phyloP scores from a whole-genome alignment of 139 green algal species.

The Coelastrella sp. region DNA sequence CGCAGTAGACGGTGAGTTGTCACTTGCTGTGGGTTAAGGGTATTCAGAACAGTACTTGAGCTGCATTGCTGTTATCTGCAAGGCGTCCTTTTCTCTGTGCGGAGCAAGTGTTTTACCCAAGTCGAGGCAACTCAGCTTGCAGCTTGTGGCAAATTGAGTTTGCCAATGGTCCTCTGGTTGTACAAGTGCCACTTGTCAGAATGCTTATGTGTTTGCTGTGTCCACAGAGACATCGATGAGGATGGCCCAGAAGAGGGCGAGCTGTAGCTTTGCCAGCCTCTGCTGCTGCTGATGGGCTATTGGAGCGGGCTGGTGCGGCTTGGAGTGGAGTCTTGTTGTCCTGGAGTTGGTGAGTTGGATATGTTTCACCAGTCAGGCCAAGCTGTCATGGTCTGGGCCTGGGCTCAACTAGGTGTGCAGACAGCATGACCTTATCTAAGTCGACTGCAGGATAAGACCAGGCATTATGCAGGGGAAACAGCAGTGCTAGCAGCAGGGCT shows the following conservation, averaged over 20 bases:
- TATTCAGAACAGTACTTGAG: no score
- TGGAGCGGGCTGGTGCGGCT: background rate
- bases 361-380: background rate
- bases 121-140: no score
- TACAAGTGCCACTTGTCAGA: background rate
- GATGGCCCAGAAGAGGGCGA: slow-evolving; percentile 36
- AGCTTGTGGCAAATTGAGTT: no score
- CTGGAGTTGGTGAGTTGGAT: slow-evolving; percentile 23
- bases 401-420: background rate
- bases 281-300: slow-evolving; percentile 12
- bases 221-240: background rate
- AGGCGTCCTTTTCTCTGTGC: no score
- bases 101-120: no score
- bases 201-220: background rate
- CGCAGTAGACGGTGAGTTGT: background rate
- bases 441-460: no score
- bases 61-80: no score
- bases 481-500: background rate
- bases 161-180: no score
- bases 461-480: background rate
- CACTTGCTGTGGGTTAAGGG: background rate
- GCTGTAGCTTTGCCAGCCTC: background rate
- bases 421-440: no score
- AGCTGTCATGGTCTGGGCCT: background rate
- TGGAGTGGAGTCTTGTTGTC: background rate